Base-by-base conservation (phyloP, 495 filamentous ascomycete species). In the Neurospora sp. region DNA sequence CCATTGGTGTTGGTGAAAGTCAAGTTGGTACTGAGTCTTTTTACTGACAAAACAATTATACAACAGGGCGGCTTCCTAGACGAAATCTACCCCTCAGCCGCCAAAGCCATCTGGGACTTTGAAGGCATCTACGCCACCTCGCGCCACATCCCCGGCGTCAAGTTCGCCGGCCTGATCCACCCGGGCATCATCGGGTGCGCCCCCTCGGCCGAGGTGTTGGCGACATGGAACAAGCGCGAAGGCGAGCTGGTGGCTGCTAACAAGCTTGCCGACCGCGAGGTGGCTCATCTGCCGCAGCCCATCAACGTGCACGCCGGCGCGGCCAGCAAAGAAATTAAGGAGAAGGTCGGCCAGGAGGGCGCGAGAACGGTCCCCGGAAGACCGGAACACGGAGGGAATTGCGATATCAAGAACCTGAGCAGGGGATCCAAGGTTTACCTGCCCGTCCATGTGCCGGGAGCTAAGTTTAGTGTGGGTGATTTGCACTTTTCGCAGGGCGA, bases 31-130 rank as follows among this genome's bases (percentile, higher is more conserved):
- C 35, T 35, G 35, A 6, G 35, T 35, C 4, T 35, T 35, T 35
- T 35, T 4, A 35, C 35, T 35, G 35, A 35, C 35, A 35, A 35
- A 35, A 35, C 35, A 35, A 0, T 0, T 35, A 35, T 35, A 35
- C 45, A 80, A 35, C 45, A 80, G 79, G 95, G 95, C 9, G 95
- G 95, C 0, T 97, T 97, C 75, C 83, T 97, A 22, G 94, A 98
- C 80, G 93, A 97, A 78, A 84, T 93, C 12, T 98, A 96, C 77
- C 94, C 94, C 0, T 89, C 93, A 9, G 87, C 93, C 89, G 93
- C 93, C 18, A 96, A 96, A 78, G 95, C 95, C 0, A 97, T 98
- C 78, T 98, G 95, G 94, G 95, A 97, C 78, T 97, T 98, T 74
- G 94, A 97, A 78, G 95, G 95, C 73, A 97, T 98, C 77, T 94